Conservation (phyloP, 2,329 filamentous ascomycete genomes). For the Paecilomyces sp. region DNA sequence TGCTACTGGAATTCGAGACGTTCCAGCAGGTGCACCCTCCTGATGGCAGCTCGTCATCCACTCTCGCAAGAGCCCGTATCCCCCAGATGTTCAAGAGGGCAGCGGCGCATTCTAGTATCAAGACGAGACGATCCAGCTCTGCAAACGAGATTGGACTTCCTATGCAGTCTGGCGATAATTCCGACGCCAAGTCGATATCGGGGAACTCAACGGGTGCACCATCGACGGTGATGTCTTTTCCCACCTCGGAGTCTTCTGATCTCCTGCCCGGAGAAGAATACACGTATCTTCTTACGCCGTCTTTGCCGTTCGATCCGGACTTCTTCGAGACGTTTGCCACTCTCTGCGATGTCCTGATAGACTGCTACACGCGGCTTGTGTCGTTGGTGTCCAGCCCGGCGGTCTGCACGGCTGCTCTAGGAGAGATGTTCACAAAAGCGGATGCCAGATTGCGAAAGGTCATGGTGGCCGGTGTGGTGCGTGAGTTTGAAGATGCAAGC, state of each 20-base stretch:
- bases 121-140: constrained; percentile 51
- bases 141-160: constrained; percentile 54
- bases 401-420: constrained; percentile 62
- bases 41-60: constrained; percentile 60
- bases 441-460: constrained; percentile 82
- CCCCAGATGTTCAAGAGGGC: constrained; percentile 75
- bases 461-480: constrained; percentile 75
- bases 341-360: constrained; percentile 89
- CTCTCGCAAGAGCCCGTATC: constrained; percentile 69
- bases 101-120: constrained; percentile 48
- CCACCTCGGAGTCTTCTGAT: constrained; percentile 49
- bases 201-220: constrained; percentile 30
- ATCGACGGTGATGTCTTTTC: constrained; percentile 32
- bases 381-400: constrained; percentile 67
- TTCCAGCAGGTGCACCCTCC: constrained; percentile 84
- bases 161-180: constrained; percentile 41
- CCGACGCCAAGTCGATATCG: constrained; percentile 40
- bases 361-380: constrained; percentile 77
- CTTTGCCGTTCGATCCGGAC: constrained; percentile 89
- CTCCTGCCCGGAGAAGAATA: constrained; percentile 80
- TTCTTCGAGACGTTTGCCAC: constrained; percentile 96
- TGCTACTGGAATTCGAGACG: constrained; percentile 85
- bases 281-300: constrained; percentile 79
- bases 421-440: constrained; percentile 83
- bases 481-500: constrained; percentile 88